phyloP scores from a whole-genome alignment of 2,329 filamentous ascomycete species.

The Colletotrichum musae region DNA sequence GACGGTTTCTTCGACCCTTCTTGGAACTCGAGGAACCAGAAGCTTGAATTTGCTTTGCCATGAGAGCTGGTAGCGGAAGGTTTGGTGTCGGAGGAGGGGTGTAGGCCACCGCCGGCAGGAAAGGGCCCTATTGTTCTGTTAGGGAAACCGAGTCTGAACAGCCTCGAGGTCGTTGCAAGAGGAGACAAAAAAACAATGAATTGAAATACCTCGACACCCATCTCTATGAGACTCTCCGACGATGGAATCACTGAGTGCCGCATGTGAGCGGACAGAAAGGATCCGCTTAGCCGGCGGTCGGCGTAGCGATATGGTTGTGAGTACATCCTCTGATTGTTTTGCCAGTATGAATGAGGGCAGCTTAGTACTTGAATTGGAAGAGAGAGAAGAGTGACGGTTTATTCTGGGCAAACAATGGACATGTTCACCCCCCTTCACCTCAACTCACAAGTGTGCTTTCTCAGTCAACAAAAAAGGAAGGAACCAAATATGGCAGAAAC shows the following conservation, averaged over 20 bases:
- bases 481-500: background rate
- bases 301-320: conserved; percentile 1
- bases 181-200: background rate
- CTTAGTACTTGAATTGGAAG: background rate
- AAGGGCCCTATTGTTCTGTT: conserved; percentile 1
- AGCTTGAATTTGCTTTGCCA: background rate
- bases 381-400: background rate
- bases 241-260: conserved; percentile 2
- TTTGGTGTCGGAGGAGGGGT: background rate
- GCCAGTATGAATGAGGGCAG: background rate
- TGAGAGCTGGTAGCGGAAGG: background rate
- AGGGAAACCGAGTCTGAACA: background rate
- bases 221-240: background rate
- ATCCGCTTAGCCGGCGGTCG: background rate
- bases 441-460: background rate
- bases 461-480: background rate
- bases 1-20: conserved; percentile 9
- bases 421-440: background rate
- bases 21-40: background rate
- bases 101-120: background rate
- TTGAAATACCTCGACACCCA: background rate
- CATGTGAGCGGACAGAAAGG: background rate
- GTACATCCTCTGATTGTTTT: background rate
- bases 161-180: background rate
- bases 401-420: background rate